Base-by-base conservation (phyloP, 2,329 filamentous ascomycete genomes). In the Monilinia polystroma region DNA sequence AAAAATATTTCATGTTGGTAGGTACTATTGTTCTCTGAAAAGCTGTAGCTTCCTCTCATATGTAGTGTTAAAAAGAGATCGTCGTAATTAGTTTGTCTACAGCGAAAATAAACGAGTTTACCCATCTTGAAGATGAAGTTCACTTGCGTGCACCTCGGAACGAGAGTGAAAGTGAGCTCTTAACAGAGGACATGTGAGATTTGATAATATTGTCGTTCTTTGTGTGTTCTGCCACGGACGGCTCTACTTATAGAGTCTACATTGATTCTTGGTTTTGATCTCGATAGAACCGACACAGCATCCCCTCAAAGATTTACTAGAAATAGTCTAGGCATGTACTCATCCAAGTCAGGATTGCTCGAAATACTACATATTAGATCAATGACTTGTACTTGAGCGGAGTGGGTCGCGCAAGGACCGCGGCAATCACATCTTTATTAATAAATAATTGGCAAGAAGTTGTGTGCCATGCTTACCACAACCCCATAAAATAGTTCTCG, bases 401-500 rank as follows among this genome's bases (percentile, higher is more conserved):
- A 14, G 35, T 20, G 45, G n/a, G 32, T 11, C 29, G 14, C 23
- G 35, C 14, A 12, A 2, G 41, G 14, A 6, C 23, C 29, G 23
- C 51, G 11, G 11, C 29, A 12, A 43, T 41, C 10, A 43, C 29
- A 58, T 38, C 16, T n/a, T 41, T 26, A 7, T 2, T 12, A 49
- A 49, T 35, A 29, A 1, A 23, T 18, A 32, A 18, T 45, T 8
- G 18, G 12, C 16, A 20, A 45, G 52, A 12, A 51, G 14, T 38
- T 3, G 7, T 51, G 23, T 47, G 26, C 26, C 11, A 14, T 47
- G 12, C 35, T 8, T 8, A 32, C 6, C 45, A 60, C 26, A 59
- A 51, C 23, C 63, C 41, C 54, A 60, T 29, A 41, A 45, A 66
- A 26, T 23, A 66, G 26, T 57, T 20, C 43, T 64, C 18, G n/a